Evolutionary conservation across 164 flowering plant genomes (phyloP).

Genomic region (Aristolochia californica): DNA sequence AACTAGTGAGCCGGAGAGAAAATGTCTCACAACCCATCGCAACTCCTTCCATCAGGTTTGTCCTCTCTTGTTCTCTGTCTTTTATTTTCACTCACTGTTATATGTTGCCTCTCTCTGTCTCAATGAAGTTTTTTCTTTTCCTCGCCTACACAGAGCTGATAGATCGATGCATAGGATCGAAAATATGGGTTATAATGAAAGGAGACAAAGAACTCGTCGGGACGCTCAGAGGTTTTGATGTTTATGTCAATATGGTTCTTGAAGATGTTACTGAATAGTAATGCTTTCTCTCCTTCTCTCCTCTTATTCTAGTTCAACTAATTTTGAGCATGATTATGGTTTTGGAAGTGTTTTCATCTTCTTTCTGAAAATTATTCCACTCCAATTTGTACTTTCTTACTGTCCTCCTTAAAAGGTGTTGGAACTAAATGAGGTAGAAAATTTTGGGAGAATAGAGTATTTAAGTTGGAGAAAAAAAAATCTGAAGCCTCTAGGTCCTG

Average conservation of each 20-base stretch:
- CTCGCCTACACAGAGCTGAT: conserved; percentile 59
- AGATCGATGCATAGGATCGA: conserved; percentile 94
- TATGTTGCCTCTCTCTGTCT: too few species aligned
- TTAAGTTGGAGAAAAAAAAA: too few species aligned
- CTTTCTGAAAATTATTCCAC: too few species aligned
- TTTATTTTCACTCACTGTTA: neutral
- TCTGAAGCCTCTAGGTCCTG: too few species aligned
- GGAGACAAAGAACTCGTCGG: conserved; percentile 99
- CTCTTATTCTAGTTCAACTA: too few species aligned
- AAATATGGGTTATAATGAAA: conserved; percentile 98
- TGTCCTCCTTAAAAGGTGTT: too few species aligned
- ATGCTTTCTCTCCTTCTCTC: neutral
- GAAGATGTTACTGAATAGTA: conserved; percentile 99
- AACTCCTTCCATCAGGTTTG: conserved; percentile 55
- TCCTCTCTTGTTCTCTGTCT: neutral
- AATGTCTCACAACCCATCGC: conserved; percentile 78
- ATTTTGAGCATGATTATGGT: too few species aligned
- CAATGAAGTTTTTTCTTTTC: neutral
- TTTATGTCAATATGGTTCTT: conserved; percentile 96
- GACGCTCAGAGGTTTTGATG: conserved; percentile 84
- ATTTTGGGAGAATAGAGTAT: too few species aligned
- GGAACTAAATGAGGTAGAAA: too few species aligned
- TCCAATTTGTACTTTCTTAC: too few species aligned
- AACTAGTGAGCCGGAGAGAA: neutral
- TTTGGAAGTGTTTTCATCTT: too few species aligned